A percentile compares a stretch with the other conserved stretches of the same genome.
Evolutionary conservation across 257 asterid genomes (phyloP).

Genomic region (Ajuga chamaepitys): DNA sequence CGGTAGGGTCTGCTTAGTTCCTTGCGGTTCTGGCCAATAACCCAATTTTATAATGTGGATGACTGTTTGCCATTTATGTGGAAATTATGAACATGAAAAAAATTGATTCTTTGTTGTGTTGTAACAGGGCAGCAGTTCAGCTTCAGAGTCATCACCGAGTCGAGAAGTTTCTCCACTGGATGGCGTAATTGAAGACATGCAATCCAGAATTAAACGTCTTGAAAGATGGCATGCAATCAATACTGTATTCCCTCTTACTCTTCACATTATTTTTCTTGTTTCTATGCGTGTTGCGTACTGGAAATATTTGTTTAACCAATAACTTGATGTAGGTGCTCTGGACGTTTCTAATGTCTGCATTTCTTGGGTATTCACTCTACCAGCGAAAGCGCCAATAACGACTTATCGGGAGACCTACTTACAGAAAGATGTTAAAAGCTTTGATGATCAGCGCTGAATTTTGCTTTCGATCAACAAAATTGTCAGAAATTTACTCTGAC

Average conservation of each 20-base stretch:
- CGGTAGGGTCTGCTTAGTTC: no score
- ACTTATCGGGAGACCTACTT: neutral
- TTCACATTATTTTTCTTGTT: no score
- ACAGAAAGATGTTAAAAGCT: neutral
- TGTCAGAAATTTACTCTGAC: neutral
- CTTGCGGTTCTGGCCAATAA: no score
- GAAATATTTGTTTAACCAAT: no score
- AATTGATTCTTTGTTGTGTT: no score
- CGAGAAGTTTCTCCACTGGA: conserved; percentile 76
- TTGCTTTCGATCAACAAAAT: neutral
- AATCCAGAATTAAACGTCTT: conserved; percentile 76
- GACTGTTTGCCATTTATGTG: no score
- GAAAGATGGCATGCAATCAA: conserved; percentile 85
- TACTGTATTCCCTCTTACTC: conserved; percentile 41
- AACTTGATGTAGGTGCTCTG: conserved; percentile 64
- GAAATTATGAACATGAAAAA: no score
- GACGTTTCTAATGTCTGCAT: conserved; percentile 95
- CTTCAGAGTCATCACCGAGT: conserved; percentile 84
- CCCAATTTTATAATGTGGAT: no score
- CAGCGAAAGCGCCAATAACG: conserved; percentile 62
- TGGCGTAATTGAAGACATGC: conserved; percentile 81
- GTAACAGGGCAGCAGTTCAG: conserved; percentile 66
- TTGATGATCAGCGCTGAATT: neutral
- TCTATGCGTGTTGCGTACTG: no score
- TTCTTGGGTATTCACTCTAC: conserved; percentile 87